These are phyloP conservation scores for Penstemon eatonii DNA, from an alignment of 257 asterid species.

Conservation along the genomic window DNA sequence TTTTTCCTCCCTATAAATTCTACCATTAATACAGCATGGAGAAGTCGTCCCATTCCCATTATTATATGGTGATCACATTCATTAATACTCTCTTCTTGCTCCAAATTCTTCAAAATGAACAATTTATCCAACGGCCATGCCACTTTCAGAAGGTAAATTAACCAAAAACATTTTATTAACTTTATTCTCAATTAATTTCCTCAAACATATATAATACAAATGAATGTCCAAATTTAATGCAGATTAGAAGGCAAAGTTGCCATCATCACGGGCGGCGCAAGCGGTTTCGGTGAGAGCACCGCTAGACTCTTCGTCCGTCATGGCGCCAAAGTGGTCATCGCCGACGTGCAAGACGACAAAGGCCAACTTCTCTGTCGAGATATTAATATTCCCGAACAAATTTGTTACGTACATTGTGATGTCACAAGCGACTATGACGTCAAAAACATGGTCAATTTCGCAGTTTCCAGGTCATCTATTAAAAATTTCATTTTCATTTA, in stretches of 20 bases:
- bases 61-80: too few species aligned
- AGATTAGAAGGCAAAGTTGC: conserved; percentile 80
- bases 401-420: conserved; percentile 65
- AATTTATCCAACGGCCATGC: too few species aligned
- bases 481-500: too few species aligned
- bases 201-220: too few species aligned
- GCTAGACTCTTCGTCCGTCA: conserved; percentile 54
- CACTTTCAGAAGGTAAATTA: too few species aligned
- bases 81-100: too few species aligned
- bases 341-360: conserved; percentile 70
- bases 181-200: too few species aligned
- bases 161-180: too few species aligned
- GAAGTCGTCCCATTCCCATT: too few species aligned
- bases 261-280: conserved; percentile 80
- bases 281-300: conserved; percentile 82
- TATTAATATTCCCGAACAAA: conserved; percentile 31
- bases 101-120: too few species aligned
- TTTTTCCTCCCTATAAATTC: too few species aligned
- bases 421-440: conserved; percentile 57
- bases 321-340: conserved; percentile 74
- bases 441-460: conserved; percentile 34
- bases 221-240: neutral
- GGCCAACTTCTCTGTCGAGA: conserved; percentile 45
- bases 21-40: too few species aligned
- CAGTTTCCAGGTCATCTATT: conserved; percentile 32